Conservation (phyloP, 2,329 filamentous ascomycete species). For the Aureobasidium sp. region DNA sequence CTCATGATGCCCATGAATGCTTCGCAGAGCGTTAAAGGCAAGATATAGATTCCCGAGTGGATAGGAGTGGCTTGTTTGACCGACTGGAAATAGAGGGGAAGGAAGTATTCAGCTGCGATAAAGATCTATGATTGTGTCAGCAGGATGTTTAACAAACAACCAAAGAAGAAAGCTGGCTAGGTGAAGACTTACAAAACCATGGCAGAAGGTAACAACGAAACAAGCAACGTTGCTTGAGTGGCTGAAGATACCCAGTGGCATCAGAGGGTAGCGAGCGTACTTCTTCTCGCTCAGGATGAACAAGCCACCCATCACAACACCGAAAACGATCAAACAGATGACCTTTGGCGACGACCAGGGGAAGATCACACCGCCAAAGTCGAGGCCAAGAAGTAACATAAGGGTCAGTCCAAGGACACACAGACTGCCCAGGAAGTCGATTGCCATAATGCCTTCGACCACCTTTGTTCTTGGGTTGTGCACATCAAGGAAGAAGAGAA, state of each 20-base stretch:
- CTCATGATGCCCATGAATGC: conserved; percentile 39
- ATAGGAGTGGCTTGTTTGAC: conserved; percentile 56
- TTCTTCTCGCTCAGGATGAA: conserved; percentile 58
- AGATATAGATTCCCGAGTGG: conserved; percentile 52
- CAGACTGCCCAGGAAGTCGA: conserved; percentile 49
- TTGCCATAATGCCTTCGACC: conserved; percentile 40
- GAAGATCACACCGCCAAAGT: conserved; percentile 48
- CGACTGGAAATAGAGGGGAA: conserved; percentile 67
- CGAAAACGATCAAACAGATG: conserved; percentile 49
- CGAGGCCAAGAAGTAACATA: conserved; percentile 47
- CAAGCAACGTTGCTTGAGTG: conserved; percentile 50
- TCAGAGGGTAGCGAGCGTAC: conserved; percentile 59
- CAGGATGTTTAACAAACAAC: not conserved
- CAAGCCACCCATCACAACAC: conserved; percentile 39
- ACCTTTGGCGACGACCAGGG: conserved; percentile 50
- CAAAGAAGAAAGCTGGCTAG: too few relatives aligned
- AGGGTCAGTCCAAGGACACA: conserved; percentile 45
- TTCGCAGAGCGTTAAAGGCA: conserved; percentile 49
- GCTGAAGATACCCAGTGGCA: conserved; percentile 57
- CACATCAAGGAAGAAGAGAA: conserved; percentile 48
- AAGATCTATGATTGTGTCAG: conserved; percentile 34
- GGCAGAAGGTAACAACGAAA: conserved; percentile 43
- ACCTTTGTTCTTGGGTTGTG: conserved; percentile 48
- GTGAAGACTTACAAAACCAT: conserved; percentile 34
- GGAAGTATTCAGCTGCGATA: conserved; percentile 60